Percentiles rank a stretch among this genome's conserved stretches.
Evolutionary conservation across 2,329 filamentous ascomycete genomes (phyloP).

Genomic region (Zymoseptoria passerinii): DNA sequence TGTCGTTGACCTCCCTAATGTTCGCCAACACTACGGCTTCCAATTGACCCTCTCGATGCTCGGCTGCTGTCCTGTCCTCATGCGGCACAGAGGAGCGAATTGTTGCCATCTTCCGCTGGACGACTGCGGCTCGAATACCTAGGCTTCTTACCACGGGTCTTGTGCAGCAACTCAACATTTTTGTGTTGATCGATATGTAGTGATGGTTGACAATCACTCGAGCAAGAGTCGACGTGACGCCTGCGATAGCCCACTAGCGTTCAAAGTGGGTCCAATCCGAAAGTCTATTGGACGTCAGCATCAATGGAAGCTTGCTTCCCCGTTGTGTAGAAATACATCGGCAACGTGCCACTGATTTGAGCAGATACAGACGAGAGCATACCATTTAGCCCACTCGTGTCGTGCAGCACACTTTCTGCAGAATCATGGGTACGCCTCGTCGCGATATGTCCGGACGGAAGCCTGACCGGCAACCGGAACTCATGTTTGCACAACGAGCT

Average conservation of each 20-base stretch:
- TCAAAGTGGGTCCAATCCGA: background rate
- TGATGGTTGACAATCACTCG: background rate
- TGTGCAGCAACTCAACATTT: background rate
- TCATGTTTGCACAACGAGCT: too few species aligned
- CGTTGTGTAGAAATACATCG: background rate
- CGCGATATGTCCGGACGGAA: too few species aligned
- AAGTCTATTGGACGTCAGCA: background rate
- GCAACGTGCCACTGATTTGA: background rate
- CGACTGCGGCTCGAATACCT: background rate
- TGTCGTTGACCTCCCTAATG: constrained; percentile 58
- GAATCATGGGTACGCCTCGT: too few species aligned
- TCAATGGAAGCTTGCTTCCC: background rate
- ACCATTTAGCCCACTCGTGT: too few species aligned
- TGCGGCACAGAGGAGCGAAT: constrained; percentile 40
- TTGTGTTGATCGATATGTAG: background rate
- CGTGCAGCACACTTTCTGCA: too few species aligned
- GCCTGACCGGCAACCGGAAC: too few species aligned
- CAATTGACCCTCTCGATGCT: constrained; percentile 60
- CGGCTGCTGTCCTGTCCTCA: constrained; percentile 62
- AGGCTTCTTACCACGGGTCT: background rate
- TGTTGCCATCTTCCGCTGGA: constrained; percentile 24
- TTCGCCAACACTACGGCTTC: constrained; percentile 53
- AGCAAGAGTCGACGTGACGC: background rate
- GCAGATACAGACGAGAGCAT: background rate
- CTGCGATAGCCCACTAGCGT: background rate